Percentiles rank a stretch among this genome's conserved stretches.
Evolutionary conservation across 164 flowering plant genomes (phyloP).

Genomic region (Tetrastigma voinierianum): DNA sequence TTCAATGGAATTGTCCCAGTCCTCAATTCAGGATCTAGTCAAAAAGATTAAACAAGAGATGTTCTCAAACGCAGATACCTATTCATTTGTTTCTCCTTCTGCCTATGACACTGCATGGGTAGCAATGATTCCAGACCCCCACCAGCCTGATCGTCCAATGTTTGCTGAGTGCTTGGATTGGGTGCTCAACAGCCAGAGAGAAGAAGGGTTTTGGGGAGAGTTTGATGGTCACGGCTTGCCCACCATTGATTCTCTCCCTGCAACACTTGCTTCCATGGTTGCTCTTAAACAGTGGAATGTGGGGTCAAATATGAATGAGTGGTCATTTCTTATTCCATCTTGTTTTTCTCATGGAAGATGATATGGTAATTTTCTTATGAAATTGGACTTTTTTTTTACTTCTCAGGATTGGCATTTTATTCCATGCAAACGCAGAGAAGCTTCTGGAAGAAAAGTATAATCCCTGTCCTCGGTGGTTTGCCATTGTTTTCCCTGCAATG

Average conservation of each 20-base stretch:
- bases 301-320: conserved; percentile 26
- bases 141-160: conserved; percentile 20
- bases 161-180: conserved; percentile 40
- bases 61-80: conserved; percentile 14
- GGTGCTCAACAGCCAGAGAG: conserved; percentile 39
- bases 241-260: conserved; percentile 30
- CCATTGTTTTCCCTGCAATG: conserved; percentile 43
- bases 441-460: conserved; percentile 17
- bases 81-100: conserved; percentile 31
- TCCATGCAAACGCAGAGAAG: conserved; percentile 22
- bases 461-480: conserved; percentile 35
- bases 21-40: conserved; percentile 15
- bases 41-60: conserved; percentile 24
- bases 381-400: neutral
- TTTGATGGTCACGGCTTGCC: conserved; percentile 17
- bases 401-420: conserved; percentile 34
- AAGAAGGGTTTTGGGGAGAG: conserved; percentile 48
- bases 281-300: conserved; percentile 42
- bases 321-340: neutral
- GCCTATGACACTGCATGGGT: conserved; percentile 65
- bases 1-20: conserved; percentile 2
- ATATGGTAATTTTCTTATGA: neutral
- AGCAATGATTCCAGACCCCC: conserved; percentile 44
- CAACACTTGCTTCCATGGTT: conserved; percentile 45
- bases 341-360: neutral